phyloP scores from a whole-genome alignment of 768 basidiomycete genomes.

The Pulveroboletus frians region DNA sequence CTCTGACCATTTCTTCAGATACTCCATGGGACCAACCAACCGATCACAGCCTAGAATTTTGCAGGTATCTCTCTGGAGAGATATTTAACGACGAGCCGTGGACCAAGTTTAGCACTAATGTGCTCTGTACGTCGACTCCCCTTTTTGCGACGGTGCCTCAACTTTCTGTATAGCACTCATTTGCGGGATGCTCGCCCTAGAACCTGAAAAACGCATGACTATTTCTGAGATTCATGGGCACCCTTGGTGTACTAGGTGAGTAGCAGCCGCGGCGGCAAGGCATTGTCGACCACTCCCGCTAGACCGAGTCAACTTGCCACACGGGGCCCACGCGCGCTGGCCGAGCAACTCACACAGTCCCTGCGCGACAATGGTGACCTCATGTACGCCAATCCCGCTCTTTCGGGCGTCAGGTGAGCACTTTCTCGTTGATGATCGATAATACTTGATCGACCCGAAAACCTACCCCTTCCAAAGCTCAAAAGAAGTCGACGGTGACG shows the following conservation, averaged over 20 bases:
- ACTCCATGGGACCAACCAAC: slow-evolving; percentile 99
- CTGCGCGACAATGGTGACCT: slow-evolving; percentile 72
- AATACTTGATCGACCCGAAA: background rate
- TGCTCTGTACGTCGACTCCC: slow-evolving; percentile 50
- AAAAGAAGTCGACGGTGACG: slow-evolving; percentile 52
- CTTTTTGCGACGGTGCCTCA: background rate
- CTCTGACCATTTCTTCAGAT: slow-evolving; percentile 43
- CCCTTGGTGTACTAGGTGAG: slow-evolving; percentile 72
- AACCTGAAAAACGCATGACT: slow-evolving; percentile 63
- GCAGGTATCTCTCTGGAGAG: slow-evolving; percentile 66
- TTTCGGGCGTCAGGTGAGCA: slow-evolving; percentile 33
- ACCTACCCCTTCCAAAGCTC: slow-evolving; percentile 6
- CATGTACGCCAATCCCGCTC: slow-evolving; percentile 57
- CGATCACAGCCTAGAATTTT: slow-evolving; percentile 67
- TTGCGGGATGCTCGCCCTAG: slow-evolving; percentile 65
- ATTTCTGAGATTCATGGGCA: slow-evolving; percentile 53
- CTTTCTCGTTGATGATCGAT: background rate
- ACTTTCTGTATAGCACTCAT: slow-evolving; percentile 54
- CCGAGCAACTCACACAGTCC: slow-evolving; percentile 64
- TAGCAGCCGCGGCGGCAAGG: background rate
- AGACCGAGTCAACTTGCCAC: slow-evolving; percentile 69
- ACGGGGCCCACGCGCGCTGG: slow-evolving; percentile 48
- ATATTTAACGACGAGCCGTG: slow-evolving; percentile 77
- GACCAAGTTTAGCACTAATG: slow-evolving; percentile 54
- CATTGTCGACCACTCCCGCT: background rate